These are phyloP conservation scores for Lichtheimia ramosa DNA, from an alignment of 371 early-diverging fungal genomes.

Conservation along the genomic window DNA sequence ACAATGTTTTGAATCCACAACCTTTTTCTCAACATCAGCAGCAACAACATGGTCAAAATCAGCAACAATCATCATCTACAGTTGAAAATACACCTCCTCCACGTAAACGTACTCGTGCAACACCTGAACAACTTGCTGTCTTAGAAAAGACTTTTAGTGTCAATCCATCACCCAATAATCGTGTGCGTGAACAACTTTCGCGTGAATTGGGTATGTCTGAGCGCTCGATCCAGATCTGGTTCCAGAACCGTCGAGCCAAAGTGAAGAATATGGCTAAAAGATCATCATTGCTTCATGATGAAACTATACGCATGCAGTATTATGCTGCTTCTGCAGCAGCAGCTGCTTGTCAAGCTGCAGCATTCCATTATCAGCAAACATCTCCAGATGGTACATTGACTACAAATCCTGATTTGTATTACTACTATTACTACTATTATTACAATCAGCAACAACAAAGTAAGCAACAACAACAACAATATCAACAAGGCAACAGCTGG, in stretches of 20 bases:
- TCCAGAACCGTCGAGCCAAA: constrained; percentile 97
- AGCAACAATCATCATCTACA: constrained; percentile 5
- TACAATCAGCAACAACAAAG: constrained; percentile 44
- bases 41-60: constrained; percentile 9
- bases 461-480: constrained; percentile 12
- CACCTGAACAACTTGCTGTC: constrained; percentile 69
- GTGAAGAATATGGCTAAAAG: constrained; percentile 73
- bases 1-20: not conserved
- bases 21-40: not conserved
- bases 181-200: constrained; percentile 82
- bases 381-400: constrained; percentile 28
- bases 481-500: constrained; percentile 11
- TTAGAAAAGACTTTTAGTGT: constrained; percentile 73
- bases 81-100: constrained; percentile 31
- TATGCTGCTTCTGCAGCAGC: constrained; percentile 47
- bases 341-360: constrained; percentile 43
- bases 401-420: constrained; percentile 39
- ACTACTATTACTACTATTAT: constrained; percentile 49
- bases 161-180: constrained; percentile 75
- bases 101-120: constrained; percentile 70
- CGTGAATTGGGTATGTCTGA: constrained; percentile 89
- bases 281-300: constrained; percentile 52
- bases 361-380: constrained; percentile 35
- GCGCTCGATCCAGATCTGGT: constrained; percentile 96
- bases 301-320: constrained; percentile 43